Base-by-base conservation (phyloP, 345 rosid genomes). In the Lepidium aucheri region DNA sequence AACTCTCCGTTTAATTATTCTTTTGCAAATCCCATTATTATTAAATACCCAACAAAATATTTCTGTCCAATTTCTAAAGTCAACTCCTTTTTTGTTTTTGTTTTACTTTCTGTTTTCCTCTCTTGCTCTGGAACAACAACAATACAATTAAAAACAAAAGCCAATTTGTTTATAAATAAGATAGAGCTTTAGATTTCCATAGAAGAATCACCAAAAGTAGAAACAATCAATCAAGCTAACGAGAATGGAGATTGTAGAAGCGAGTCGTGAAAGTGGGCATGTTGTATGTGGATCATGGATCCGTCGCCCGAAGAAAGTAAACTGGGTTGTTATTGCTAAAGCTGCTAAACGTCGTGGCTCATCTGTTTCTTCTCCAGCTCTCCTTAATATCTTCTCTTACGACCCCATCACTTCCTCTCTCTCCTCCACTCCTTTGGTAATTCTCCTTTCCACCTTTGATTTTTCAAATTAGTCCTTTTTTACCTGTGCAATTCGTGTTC, bases 241-340 rank as follows among this genome's bases (percentile, higher is more conserved):
- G 60, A 28, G 7, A 72, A 67, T 74, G 73, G 73, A 67, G 68
- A 67, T 60, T 20, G 73, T 67, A 39, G 67, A 85, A 85, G 90
- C 87, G 78, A 46, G 74, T 30, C 36, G 78, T 62, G 68, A 77
- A 36, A 75, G 57, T 74, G 76, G 75, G 36, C 44, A 66, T 74
- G 88, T 88, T 57, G 80, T 84, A 42, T 88, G 90, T 61, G 94
- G 96, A 58, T 85, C 98, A 68, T 90, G 98, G 98, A 88, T 93
- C 82, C 89, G 92, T 55, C 80, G 90, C 38, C 90, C 94, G 45
- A 96, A 84, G 79, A 88, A 83, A 63, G 74, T 79, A 46, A 82
- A 74, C 68, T 72, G 81, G 67, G 94, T 79, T 20, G 79, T 90
- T 32, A 63, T 93, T 76, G 91, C 83, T 53, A 84, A 73, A 83